These are phyloP conservation scores for Avena atlantica DNA, from an alignment of 176 grass and related monocot species.

Conservation along the genomic window DNA sequence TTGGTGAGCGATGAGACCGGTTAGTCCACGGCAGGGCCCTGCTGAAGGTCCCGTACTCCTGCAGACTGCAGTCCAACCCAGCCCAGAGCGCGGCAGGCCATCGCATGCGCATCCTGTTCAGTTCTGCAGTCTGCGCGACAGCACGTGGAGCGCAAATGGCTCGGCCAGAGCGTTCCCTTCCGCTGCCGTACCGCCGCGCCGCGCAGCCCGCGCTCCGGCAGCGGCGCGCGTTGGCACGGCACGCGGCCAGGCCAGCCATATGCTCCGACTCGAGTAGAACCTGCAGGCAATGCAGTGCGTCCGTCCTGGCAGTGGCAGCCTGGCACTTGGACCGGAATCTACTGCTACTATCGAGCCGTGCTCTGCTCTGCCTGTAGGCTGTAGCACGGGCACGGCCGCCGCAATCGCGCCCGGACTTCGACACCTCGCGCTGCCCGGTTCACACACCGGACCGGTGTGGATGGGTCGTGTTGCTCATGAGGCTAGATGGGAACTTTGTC, in stretches of 20 bases:
- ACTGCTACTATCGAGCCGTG: not conserved
- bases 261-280: too few species aligned
- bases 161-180: not conserved
- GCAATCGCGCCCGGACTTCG: not conserved
- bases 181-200: not conserved
- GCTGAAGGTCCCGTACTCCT: not conserved
- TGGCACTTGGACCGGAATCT: not conserved
- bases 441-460: not conserved
- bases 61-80: too few species aligned
- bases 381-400: not conserved
- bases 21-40: constrained; percentile 33
- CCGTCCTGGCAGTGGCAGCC: not conserved
- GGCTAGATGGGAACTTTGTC: not conserved
- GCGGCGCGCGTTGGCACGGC: not conserved
- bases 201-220: not conserved
- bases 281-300: not conserved
- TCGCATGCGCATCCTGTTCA: not conserved
- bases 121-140: not conserved
- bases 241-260: not conserved
- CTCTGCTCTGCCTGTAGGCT: not conserved
- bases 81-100: not conserved
- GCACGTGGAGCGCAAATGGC: constrained; percentile 27
- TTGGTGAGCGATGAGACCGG: constrained; percentile 15
- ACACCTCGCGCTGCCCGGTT: not conserved
- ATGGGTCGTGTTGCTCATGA: not conserved